phyloP scores from a whole-genome alignment of 805 yeast genomes.

The Sungouiozyma ichnusensis region DNA sequence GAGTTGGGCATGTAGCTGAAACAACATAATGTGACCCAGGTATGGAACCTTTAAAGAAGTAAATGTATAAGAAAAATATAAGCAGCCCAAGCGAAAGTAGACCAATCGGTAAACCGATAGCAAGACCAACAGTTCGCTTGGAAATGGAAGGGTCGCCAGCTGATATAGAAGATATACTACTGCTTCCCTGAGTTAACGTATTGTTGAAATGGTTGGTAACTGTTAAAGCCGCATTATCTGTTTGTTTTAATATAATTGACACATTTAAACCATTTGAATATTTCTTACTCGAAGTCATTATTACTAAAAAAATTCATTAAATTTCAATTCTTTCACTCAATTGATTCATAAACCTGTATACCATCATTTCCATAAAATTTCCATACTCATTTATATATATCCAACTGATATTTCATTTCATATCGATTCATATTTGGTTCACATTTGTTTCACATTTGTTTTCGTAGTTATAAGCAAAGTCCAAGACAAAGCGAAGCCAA shows the following conservation, averaged over 20 bases:
- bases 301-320: too few relatives aligned
- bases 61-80: constrained; percentile 12
- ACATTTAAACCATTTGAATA: background rate
- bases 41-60: constrained; percentile 6
- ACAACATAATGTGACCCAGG: constrained; percentile 1
- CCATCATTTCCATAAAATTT: too few relatives aligned
- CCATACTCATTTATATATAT: too few relatives aligned
- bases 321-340: too few relatives aligned
- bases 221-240: background rate
- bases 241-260: background rate
- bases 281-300: background rate
- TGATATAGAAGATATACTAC: background rate
- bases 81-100: constrained; percentile 17
- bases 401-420: too few relatives aligned
- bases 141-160: constrained; percentile 2
- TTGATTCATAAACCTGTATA: too few relatives aligned
- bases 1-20: constrained; percentile 2
- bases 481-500: background rate
- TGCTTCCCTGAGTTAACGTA: background rate
- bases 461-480: background rate
- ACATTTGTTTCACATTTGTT: background rate
- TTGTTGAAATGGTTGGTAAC: background rate
- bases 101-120: constrained; percentile 26
- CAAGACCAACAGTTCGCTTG: constrained; percentile 15
- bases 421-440: too few relatives aligned